A percentile compares a stretch with the other conserved stretches of the same genome.
Conservation (phyloP, 768 basidiomycete genomes). For the Termitomyces eurrhizus region DNA sequence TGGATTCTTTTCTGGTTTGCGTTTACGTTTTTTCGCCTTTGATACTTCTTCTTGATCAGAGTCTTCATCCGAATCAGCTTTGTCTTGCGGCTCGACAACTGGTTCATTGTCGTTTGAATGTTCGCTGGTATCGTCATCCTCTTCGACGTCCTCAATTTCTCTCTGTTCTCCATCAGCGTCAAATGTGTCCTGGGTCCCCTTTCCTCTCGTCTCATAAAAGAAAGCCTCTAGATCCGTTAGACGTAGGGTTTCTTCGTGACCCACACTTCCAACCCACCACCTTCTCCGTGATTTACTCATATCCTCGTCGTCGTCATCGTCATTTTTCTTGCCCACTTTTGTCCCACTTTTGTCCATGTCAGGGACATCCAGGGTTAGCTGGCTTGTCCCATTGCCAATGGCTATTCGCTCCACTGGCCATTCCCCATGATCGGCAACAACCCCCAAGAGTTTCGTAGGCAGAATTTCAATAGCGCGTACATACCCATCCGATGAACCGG, state of each 20-base stretch:
- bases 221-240: conserved; percentile 82
- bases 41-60: conserved; percentile 22
- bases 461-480: conserved; percentile 83
- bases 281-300: conserved; percentile 23
- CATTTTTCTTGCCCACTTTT: conserved; percentile 9
- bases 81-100: conserved; percentile 23
- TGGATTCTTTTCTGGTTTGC: conserved; percentile 49
- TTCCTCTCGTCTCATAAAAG: conserved; percentile 35
- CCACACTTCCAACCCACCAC: conserved; percentile 90
- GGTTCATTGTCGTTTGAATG: conserved; percentile 20
- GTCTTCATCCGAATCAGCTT: conserved; percentile 20
- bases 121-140: conserved; percentile 20
- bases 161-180: conserved; percentile 21
- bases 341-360: conserved; percentile 3
- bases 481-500: conserved; percentile 90
- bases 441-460: conserved; percentile 86
- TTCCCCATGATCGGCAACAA: conserved; percentile 88
- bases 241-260: conserved; percentile 83
- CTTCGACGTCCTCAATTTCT: conserved; percentile 31
- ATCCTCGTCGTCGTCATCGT: conserved; percentile 18
- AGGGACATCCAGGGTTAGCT: conserved; percentile 27
- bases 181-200: conserved; percentile 1
- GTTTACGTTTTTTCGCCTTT: conserved; percentile 49
- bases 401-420: conserved; percentile 89
- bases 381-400: conserved; percentile 41